These are phyloP conservation scores for Musa itinerans DNA, from an alignment of 176 grass and related monocot species.

Conservation along the genomic window DNA sequence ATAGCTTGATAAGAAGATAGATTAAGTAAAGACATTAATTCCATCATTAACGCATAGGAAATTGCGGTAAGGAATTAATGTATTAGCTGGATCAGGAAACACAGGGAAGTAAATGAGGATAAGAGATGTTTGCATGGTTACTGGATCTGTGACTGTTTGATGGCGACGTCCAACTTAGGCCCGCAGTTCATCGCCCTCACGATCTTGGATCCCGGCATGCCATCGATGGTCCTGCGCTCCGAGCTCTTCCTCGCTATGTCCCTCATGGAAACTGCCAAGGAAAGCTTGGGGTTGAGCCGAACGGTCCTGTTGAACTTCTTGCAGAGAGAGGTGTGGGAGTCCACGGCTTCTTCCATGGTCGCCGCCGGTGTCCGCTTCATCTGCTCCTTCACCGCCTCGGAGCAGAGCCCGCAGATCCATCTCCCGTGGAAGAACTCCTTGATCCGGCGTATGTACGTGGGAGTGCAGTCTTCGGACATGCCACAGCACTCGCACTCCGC, in stretches of 20 bases:
- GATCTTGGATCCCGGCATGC: not conserved
- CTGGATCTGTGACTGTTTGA: not conserved
- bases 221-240: not conserved
- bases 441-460: slow-evolving; percentile 6
- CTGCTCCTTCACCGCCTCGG: slow-evolving; percentile 19
- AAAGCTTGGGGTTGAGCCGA: slow-evolving; percentile 21
- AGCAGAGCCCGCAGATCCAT: slow-evolving; percentile 26
- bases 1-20: no score
- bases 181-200: slow-evolving; percentile 4
- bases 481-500: slow-evolving; percentile 21
- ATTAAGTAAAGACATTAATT: no score
- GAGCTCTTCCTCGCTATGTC: slow-evolving; percentile 26
- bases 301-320: slow-evolving; percentile 18
- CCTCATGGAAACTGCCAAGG: slow-evolving; percentile 17
- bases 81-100: no score
- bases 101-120: no score
- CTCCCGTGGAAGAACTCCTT: slow-evolving; percentile 11
- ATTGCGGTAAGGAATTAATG: no score
- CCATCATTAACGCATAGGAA: no score
- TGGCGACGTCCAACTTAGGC: not conserved
- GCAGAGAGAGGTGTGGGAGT: slow-evolving; percentile 16
- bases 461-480: slow-evolving; percentile 25
- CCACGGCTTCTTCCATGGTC: slow-evolving; percentile 12
- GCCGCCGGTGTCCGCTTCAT: not conserved
- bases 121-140: no score